These are phyloP conservation scores for Medicago arabica DNA, from an alignment of 306 rosid genomes.

Conservation along the genomic window DNA sequence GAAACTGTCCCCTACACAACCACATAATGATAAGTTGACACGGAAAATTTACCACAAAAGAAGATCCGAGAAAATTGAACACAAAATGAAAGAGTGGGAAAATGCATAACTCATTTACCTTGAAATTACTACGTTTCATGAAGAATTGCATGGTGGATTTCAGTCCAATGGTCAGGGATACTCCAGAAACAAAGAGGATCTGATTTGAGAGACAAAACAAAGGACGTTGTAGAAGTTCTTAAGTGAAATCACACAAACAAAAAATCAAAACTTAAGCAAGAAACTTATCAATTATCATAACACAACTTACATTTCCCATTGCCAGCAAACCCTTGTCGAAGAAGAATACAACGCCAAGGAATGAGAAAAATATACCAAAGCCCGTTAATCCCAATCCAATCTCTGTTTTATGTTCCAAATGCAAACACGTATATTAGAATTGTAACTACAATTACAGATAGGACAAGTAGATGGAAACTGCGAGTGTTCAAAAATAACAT, in stretches of 20 bases:
- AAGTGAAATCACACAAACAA: constrained; percentile 36
- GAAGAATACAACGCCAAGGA: constrained; percentile 87
- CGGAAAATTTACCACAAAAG: constrained; percentile 10
- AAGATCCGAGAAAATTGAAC: constrained; percentile 12
- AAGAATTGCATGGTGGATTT: constrained; percentile 95
- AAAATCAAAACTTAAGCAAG: constrained; percentile 16
- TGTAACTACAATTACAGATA: constrained; percentile 16
- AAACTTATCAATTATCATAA: background rate
- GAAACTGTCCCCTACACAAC: constrained; percentile 83
- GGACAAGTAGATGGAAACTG: constrained; percentile 23
- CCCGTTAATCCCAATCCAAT: constrained; percentile 97
- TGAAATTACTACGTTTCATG: constrained; percentile 87
- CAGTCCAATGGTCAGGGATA: constrained; percentile 88
- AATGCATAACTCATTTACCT: constrained; percentile 57
- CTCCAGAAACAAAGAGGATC: constrained; percentile 97
- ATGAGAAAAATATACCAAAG: constrained; percentile 91
- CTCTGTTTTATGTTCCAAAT: constrained; percentile 66
- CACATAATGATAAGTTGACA: constrained; percentile 6
- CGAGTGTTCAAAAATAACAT: constrained; percentile 13
- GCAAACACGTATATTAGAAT: constrained; percentile 36
- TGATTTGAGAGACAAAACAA: constrained; percentile 54
- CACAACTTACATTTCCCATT: constrained; percentile 89
- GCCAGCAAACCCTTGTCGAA: constrained; percentile 98
- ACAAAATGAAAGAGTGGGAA: constrained; percentile 13
- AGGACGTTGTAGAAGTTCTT: constrained; percentile 19